Conservation (phyloP, 495 filamentous ascomycete species). For the Penicillium cinerascens region DNA sequence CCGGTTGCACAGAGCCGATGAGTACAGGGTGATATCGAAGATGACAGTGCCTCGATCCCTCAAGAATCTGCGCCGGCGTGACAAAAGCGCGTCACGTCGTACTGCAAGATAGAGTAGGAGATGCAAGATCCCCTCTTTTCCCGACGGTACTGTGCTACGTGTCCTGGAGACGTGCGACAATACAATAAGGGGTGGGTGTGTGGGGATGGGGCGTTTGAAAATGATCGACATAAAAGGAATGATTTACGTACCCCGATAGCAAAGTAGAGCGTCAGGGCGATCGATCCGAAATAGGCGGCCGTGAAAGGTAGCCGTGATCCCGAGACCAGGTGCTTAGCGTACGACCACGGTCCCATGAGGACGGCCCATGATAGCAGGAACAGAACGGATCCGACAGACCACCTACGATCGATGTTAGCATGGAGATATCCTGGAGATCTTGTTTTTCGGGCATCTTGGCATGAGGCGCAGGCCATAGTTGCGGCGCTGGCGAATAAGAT, state of each 20-base stretch:
- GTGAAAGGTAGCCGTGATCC: slow-evolving; percentile 87
- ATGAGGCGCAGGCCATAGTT: slow-evolving; percentile 22
- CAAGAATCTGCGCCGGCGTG: not conserved
- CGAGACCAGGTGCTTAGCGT: slow-evolving; percentile 81
- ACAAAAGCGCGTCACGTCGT: slow-evolving; percentile 11
- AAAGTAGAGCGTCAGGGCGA: slow-evolving; percentile 86
- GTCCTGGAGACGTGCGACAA: slow-evolving; percentile 17
- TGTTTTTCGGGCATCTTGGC: slow-evolving; percentile 20
- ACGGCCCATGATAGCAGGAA: slow-evolving; percentile 93
- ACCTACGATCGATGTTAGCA: slow-evolving; percentile 54
- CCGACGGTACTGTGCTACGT: too few species aligned
- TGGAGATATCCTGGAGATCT: slow-evolving; percentile 11
- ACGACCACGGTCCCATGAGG: slow-evolving; percentile 82
- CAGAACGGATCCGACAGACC: slow-evolving; percentile 86
- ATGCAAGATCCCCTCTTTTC: slow-evolving; percentile 22
- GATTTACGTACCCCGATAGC: slow-evolving; percentile 74
- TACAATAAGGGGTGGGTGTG: slow-evolving; percentile 8
- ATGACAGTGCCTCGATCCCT: slow-evolving; percentile 1
- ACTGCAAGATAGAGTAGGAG: slow-evolving; percentile 20
- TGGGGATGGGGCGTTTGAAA: not conserved
- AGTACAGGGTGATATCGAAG: slow-evolving; percentile 17
- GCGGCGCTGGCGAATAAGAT: slow-evolving; percentile 7
- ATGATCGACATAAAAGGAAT: slow-evolving; percentile 13
- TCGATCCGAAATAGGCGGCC: slow-evolving; percentile 94
- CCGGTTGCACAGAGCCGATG: slow-evolving; percentile 4